Evolutionary conservation across 2,329 filamentous ascomycete species (phyloP), one percentile per base, ranked within the genome.

Genomic region (Colletotrichum abscissum): DNA sequence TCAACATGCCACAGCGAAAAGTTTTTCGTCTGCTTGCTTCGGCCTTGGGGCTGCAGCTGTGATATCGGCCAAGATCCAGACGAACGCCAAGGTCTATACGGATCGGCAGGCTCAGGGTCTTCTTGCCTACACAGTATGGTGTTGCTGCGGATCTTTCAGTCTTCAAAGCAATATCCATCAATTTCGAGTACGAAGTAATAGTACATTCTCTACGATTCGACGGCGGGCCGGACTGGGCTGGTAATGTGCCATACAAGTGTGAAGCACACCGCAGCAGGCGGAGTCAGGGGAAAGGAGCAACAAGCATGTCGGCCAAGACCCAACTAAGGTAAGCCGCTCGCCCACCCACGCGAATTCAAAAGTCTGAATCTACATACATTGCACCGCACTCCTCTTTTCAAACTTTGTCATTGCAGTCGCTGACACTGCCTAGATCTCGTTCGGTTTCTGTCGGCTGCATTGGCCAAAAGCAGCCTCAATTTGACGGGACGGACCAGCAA

Each of bases 271-370:
- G 58, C 58, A 56, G 22, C 24, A 33, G 49, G 33, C 22, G 26
- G 19, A 42, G 12, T 19, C 52, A 58, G 35, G 33, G 30, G 8
- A 59, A 58, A 42, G 55, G 54, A 60, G 22, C 38, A 46, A 38
- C 46, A 65, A 69, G 38, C 56, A 67, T 62, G 57, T 14, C 24
- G 33, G 58, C 46, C 22, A 67, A 68, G 63, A 38, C 24, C 46
- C 35, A 64, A 62, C 69, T 49, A 49, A 63, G 35, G 46, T 26
- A 33, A 62, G 24, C 46, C 62, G 35, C 28, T 67, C 46, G 56
- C 33, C 49, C 30, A 14, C 30, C 22, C 42, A 24, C 30, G n/a
- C 63, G 46, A 28, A 56, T 16, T 14, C 11, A 33, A 24, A 46
- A 24, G 24, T n/a, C 28, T 55, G 22, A 14, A 28, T 7, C 30